Conservation (phyloP, 805 yeast genomes). For the Scheffersomyces lignosus region DNA sequence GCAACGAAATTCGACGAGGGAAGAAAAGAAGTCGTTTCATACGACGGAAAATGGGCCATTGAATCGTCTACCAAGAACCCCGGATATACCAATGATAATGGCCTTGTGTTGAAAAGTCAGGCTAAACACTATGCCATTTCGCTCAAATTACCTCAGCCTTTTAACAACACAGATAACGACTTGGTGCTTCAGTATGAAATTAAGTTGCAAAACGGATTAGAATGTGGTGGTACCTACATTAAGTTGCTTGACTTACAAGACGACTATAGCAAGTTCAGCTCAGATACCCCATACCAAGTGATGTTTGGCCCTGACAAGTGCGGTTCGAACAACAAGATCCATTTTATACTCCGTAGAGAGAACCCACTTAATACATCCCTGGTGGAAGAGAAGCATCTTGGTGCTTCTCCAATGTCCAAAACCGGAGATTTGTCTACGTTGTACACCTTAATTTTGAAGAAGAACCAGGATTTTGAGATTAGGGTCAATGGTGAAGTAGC, state of each 20-base stretch:
- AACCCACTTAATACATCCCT: constrained; percentile 50
- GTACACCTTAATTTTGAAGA: constrained; percentile 73
- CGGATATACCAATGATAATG: constrained; percentile 66
- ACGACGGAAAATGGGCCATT: constrained; percentile 74
- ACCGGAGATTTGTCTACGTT: constrained; percentile 57
- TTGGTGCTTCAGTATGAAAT: constrained; percentile 89
- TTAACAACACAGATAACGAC: constrained; percentile 61
- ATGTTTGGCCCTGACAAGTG: constrained; percentile 97
- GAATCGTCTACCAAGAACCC: constrained; percentile 56
- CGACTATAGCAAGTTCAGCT: constrained; percentile 51
- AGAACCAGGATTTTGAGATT: constrained; percentile 70
- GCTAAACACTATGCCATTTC: constrained; percentile 86
- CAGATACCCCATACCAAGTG: constrained; percentile 72
- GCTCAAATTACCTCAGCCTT: constrained; percentile 53
- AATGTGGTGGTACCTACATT: constrained; percentile 89
- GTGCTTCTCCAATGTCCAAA: constrained; percentile 66
- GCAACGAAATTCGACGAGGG: constrained; percentile 35
- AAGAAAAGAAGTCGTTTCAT: constrained; percentile 52
- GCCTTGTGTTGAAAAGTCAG: constrained; percentile 71
- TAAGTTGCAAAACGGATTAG: constrained; percentile 73
- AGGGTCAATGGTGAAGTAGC: constrained; percentile 78
- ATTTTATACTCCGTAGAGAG: constrained; percentile 65
- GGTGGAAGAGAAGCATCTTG: constrained; percentile 68
- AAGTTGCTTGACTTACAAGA: constrained; percentile 58
- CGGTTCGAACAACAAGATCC: constrained; percentile 77